Conservation (phyloP, 2,329 filamentous ascomycete genomes). For the Reticulascus tulasneorum region DNA sequence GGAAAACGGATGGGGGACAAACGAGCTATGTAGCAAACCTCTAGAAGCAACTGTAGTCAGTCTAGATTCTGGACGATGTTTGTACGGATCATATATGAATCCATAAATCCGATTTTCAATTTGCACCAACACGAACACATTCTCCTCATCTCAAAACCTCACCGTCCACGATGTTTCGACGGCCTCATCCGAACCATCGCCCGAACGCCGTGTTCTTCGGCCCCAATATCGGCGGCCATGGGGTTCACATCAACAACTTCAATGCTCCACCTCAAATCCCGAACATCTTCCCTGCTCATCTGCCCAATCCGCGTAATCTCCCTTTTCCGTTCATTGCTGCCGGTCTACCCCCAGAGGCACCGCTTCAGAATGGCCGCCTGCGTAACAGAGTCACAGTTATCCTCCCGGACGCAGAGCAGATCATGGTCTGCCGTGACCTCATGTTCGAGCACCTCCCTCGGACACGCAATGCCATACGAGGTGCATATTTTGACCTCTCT, state of each 20-base stretch:
- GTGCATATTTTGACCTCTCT: conserved; percentile 5
- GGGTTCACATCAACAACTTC: conserved; percentile 9
- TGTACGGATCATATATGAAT: too few relatives aligned
- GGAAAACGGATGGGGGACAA: too few relatives aligned
- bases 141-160: not conserved
- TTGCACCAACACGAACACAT: not conserved
- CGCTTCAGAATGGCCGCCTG: conserved; percentile 3
- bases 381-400: conserved; percentile 9
- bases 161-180: conserved; percentile 4
- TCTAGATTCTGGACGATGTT: too few relatives aligned
- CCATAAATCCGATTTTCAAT: too few relatives aligned
- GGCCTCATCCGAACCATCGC: not conserved
- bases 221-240: conserved; percentile 1
- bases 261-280: not conserved
- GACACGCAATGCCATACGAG: conserved; percentile 3
- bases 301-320: not conserved
- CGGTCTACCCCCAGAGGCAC: not conserved
- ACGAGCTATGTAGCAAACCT: too few relatives aligned
- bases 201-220: conserved; percentile 3
- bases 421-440: conserved; percentile 6
- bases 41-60: too few relatives aligned
- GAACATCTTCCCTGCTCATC: not conserved
- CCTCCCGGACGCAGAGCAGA: conserved; percentile 4
- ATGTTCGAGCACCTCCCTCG: conserved; percentile 11
- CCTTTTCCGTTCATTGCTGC: too few relatives aligned